Evolutionary conservation across 176 grass and related monocot genomes (phyloP), one percentile per base, ranked within the genome.

Genomic region (Aegilops umbellulata): DNA sequence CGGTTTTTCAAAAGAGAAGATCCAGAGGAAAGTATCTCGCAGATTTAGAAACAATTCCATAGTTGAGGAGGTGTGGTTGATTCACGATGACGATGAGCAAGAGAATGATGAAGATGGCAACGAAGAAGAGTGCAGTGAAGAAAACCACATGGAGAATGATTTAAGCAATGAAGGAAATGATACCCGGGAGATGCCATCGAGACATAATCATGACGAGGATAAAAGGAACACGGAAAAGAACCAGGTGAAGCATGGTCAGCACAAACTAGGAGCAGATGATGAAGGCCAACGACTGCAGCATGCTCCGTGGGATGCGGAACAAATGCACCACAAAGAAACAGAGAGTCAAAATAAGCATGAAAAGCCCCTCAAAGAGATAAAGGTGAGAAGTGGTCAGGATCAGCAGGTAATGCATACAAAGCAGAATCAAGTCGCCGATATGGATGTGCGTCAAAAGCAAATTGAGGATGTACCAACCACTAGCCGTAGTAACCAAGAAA

Each of bases 11-110:
- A 97, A 90, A 75, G 94, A 94, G 29, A 97, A 78, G 72, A 76
- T 84, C 46, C 87, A 64, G 63, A 94, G 88, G 85, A 97, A 89
- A 69, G 86, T 89, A 30, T 90, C 84, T 42, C 84, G 80, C 25
- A 92, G 65, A 69, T 85, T 87, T 41, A 76, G 85, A 44, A 88
- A 91, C 25, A 88, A 91, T 34, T 91, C 89, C 60, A 70, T 88
- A 42, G 85, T 91, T 6, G 69, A 91, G 82, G 89, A 87, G 81
- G 85, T 91, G 30, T 88, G 85, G 89, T 77, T 84, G 81, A 84
- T 81, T 65, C 62, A 85, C 2, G 81, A 80, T 2, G 77, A 81
- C 5, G 85, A 84, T n/a, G 46, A 51, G 10, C 61, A 68, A 30
- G 85, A 67, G 66, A 58, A 79, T 10, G 30, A 82, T 17, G 73